Evolutionary conservation across 331 rosid genomes (phyloP).

Genomic region (Rosa hybrid): DNA sequence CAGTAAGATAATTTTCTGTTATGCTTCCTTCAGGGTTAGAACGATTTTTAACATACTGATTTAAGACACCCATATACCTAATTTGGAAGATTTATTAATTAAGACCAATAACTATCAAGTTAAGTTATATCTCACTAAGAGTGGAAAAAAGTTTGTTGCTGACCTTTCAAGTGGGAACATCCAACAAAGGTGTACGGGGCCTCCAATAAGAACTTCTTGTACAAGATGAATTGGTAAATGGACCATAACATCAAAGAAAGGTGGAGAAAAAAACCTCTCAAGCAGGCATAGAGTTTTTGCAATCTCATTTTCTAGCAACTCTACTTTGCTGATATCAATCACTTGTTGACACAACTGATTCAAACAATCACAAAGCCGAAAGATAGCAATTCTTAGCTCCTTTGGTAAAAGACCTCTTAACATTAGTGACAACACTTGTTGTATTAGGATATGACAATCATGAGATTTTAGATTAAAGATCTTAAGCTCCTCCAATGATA

Average conservation of each 20-base stretch:
- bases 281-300: not conserved
- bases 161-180: conserved; percentile 5
- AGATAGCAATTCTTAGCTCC: not conserved
- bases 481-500: too few relatives aligned
- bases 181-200: not conserved
- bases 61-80: too few relatives aligned
- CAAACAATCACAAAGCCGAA: not conserved
- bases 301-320: not conserved
- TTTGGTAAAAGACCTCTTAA: not conserved
- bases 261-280: not conserved
- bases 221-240: not conserved
- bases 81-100: too few relatives aligned
- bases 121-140: not conserved
- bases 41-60: too few relatives aligned
- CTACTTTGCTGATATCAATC: not conserved
- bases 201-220: not conserved
- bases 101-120: too few relatives aligned
- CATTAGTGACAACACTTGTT: not conserved
- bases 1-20: too few relatives aligned
- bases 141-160: too few relatives aligned
- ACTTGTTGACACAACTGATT: not conserved
- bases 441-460: not conserved
- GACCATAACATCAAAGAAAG: not conserved
- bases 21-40: too few relatives aligned
- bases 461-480: not conserved